Base-by-base conservation (phyloP, 805 yeast species). In the Candida manassasensis region DNA sequence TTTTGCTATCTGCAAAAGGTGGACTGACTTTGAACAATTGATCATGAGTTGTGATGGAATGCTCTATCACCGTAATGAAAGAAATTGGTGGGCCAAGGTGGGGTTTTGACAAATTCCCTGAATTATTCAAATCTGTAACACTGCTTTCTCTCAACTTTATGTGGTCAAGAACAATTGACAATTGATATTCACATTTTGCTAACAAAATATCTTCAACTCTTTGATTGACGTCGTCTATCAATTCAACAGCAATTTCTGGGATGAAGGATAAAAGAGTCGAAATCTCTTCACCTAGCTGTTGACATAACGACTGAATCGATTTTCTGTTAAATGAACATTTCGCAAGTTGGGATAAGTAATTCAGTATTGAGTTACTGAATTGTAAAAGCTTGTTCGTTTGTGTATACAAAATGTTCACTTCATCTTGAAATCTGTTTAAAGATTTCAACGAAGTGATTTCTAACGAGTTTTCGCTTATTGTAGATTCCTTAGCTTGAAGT, bases 1-100 rank as follows among this genome's bases (percentile, higher is more conserved):
- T 42, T 34, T 71, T 72, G 0, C 74, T 47, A 0, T 28, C 14
- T 21, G 60, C 67, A 0, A 77, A 42, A 0, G 67, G 49, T 0
- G 83, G 82, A 0, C 40, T 18, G 3, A 74, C 45, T 3, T 38
- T 34, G 19, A 78, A 55, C 0, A 52, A 39, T 21, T 60, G 61
- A 30, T 69, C 63, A 22, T 59, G 60, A 16, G 69, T 55, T 0
- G 53, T 24, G 3, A 77, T 50, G 2, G 47, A 50, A 43, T 71
- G 79, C 1, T 27, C 16, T 26, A 26, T 19, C 13, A 11, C 24
- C 19, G 6, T 18, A 34, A 17, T 4, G 29, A 12, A n/a, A 24
- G 14, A n/a, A 11, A 18, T 3, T 18, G 25, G 15, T n/a, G 34
- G 28, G 5, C 40, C 31, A n/a, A 29, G 21, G 5, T 18, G 6